Conservation (phyloP, 2,329 filamentous ascomycete species). For the Pseudocercospora vitis region DNA sequence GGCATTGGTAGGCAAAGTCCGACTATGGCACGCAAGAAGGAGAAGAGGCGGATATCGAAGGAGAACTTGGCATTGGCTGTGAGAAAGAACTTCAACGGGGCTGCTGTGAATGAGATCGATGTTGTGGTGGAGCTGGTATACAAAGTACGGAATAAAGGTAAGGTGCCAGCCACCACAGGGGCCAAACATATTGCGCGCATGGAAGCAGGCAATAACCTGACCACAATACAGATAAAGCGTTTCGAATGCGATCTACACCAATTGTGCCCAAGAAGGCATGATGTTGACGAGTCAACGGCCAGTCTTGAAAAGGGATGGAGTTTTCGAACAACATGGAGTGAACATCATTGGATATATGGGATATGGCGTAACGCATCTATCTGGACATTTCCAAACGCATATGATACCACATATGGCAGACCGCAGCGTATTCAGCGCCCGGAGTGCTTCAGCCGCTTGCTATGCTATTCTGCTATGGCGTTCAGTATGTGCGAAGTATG, state of each 20-base stretch:
- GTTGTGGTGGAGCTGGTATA: slow-evolving; percentile 78
- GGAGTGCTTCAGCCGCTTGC: background rate
- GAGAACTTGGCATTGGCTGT: slow-evolving; percentile 71
- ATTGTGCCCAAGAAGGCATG: slow-evolving; percentile 26
- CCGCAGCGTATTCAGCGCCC: no score
- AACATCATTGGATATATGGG: slow-evolving; percentile 2
- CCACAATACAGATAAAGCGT: slow-evolving; percentile 45
- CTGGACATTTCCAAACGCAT: background rate
- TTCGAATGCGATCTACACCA: slow-evolving; percentile 47
- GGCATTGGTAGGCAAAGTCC: slow-evolving; percentile 69
- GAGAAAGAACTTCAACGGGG: slow-evolving; percentile 79
- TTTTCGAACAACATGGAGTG: background rate
- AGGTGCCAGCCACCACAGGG: slow-evolving; percentile 21
- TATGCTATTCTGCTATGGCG: background rate
- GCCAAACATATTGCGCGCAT: background rate
- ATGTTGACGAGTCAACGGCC: background rate
- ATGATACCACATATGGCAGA: background rate
- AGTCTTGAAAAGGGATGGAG: background rate
- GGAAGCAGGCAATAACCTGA: background rate
- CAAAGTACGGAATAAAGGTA: slow-evolving; percentile 63
- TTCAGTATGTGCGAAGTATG: no score
- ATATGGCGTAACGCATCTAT: background rate
- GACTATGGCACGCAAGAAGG: slow-evolving; percentile 68
- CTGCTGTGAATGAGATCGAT: slow-evolving; percentile 77
- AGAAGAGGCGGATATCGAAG: slow-evolving; percentile 66